Conservation (phyloP, 2,329 filamentous ascomycete species). For the Hirsutella rhossiliensis region DNA sequence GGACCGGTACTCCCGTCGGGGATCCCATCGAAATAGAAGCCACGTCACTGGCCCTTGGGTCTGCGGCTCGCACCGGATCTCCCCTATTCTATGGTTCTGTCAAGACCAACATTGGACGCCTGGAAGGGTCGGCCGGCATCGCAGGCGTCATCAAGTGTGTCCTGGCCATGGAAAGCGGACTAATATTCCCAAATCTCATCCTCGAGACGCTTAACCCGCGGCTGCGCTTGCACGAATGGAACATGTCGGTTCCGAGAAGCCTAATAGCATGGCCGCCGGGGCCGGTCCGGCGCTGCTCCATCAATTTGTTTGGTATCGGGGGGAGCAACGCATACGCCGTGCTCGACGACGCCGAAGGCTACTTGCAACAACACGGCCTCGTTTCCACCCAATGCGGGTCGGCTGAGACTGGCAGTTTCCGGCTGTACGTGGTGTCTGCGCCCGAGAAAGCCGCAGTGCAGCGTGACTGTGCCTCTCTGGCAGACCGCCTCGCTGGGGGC, state of each 20-base stretch:
- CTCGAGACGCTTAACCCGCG: slow-evolving; percentile 1
- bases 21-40: neutral
- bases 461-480: neutral
- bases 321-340: neutral
- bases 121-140: slow-evolving; percentile 4
- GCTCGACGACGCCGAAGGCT: neutral
- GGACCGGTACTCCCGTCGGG: neutral
- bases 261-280: neutral
- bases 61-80: neutral
- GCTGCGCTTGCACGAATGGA: neutral
- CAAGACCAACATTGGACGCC: slow-evolving; percentile 9
- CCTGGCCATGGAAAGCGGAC: slow-evolving; percentile 4
- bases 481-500: neutral
- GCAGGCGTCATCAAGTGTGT: slow-evolving; percentile 5
- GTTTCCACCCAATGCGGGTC: neutral
- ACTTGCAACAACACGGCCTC: too few species aligned
- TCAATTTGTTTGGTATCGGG: neutral
- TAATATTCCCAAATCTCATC: slow-evolving; percentile 4
- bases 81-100: slow-evolving; percentile 5
- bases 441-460: neutral
- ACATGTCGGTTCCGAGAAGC: neutral
- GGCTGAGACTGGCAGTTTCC: too few species aligned
- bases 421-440: neutral
- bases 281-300: neutral
- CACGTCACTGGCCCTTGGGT: neutral